A percentile compares a stretch with the other conserved stretches of the same genome.
These are phyloP conservation scores for Verticillium dahliae DNA, from an alignment of 2,329 filamentous ascomycete genomes.

Conservation along the genomic window DNA sequence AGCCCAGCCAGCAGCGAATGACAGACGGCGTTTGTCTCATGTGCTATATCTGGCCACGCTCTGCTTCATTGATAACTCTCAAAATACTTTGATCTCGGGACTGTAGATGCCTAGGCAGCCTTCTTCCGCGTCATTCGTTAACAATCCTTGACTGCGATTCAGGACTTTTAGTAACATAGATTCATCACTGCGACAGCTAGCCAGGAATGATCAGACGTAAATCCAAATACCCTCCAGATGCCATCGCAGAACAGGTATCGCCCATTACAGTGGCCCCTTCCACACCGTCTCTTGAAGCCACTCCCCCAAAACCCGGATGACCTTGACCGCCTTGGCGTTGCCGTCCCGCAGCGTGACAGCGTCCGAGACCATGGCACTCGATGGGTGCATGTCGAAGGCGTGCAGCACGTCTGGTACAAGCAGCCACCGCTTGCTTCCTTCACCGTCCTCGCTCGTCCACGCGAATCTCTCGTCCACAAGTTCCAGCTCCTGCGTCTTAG, in stretches of 20 bases:
- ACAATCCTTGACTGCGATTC: too few relatives aligned
- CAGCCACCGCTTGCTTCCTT: constrained; percentile 26
- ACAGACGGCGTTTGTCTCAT: too few relatives aligned
- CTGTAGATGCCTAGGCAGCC: too few relatives aligned
- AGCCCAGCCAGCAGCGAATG: too few relatives aligned
- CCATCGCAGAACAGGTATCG: background rate
- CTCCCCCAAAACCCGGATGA: constrained; percentile 19
- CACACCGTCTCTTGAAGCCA: constrained; percentile 23
- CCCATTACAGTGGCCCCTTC: constrained; percentile 1
- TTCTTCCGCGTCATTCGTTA: too few relatives aligned
- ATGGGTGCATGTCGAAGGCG: constrained; percentile 28
- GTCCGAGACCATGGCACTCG: constrained; percentile 18
- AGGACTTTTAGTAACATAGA: too few relatives aligned
- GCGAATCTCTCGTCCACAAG: constrained; percentile 25
- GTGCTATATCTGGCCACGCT: too few relatives aligned
- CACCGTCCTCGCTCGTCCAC: constrained; percentile 20
- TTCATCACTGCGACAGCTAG: too few relatives aligned
- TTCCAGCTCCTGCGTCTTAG: constrained; percentile 13
- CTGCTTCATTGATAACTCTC: too few relatives aligned
- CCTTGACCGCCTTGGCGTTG: constrained; percentile 20
- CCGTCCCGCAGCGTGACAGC: constrained; percentile 22
- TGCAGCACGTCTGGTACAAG: constrained; percentile 34
- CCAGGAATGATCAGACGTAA: too few relatives aligned
- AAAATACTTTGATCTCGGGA: too few relatives aligned
- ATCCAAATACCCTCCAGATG: background rate